Evolutionary conservation across 1,139 yeast species (phyloP), one percentile per base, ranked within the genome.

Genomic region (Diutina mesorugosa): DNA sequence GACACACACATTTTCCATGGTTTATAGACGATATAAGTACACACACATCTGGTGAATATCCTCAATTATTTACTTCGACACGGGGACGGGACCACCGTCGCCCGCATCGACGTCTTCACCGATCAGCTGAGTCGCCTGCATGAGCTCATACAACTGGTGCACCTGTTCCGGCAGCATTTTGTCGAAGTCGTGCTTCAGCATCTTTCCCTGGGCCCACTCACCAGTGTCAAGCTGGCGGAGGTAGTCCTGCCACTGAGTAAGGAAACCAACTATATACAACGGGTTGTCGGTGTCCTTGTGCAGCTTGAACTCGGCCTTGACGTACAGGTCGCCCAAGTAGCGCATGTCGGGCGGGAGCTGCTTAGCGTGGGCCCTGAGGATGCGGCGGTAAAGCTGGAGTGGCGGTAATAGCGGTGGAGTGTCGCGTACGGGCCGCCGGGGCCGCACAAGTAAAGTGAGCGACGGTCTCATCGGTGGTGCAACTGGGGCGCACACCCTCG

Each of bases 201-300:
- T 72, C 64, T 82, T 81, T 8, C 86, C 89, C 58, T 77, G 75
- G 66, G 78, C 72, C 98, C 98, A 93, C 51, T 77, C 74, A 2
- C 88, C 95, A 16, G 89, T 87, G 54, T 84, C 84, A 46, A 93
- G 78, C 66, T 78, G 74, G 57, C 81, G 80, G 59, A 89, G 78
- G 65, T 93, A 93, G 63, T 89, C 91, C 66, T 93, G 99, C 99
- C 99, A 93, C 61, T 90, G 86, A 1, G 96, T 83, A 60, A 93
- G 77, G 65, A 93, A 93, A 12, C 97, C 98, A 9, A 95, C 91
- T 45, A 93, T 90, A 66, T 91, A 96, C 47, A 90, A 76, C 1
- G 99, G 98, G 67, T 93, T 90, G 63, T 90, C 97, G 14, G 85
- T 79, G 55, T 74, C 71, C 60, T 83, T 81, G 70, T 95, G 99